These are phyloP conservation scores for Leccinum huronense DNA, from an alignment of 1,284 basidiomycete species.

Conservation along the genomic window DNA sequence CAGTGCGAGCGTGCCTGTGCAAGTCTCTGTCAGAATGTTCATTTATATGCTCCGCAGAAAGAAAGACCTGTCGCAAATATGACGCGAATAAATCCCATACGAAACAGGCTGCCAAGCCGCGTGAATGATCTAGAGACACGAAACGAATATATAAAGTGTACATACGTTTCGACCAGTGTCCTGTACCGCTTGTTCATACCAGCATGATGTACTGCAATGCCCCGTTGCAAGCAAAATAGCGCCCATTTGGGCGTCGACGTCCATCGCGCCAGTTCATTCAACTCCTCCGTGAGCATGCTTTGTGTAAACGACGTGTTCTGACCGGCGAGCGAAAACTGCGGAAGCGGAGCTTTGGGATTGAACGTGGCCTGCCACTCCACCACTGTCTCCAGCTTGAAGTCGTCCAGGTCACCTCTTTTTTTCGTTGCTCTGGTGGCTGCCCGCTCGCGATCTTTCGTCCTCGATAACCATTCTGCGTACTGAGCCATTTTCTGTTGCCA, in stretches of 20 bases:
- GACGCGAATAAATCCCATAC: constrained; percentile 59
- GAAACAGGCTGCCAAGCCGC: constrained; percentile 46
- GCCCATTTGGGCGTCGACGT: constrained; percentile 42
- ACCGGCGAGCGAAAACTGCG: constrained; percentile 59
- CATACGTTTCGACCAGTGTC: constrained; percentile 57
- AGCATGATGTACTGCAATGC: constrained; percentile 67
- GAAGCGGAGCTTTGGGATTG: constrained; percentile 54
- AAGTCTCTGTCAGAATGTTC: constrained; percentile 2
- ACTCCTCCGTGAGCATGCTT: constrained; percentile 49
- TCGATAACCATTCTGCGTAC: constrained; percentile 51
- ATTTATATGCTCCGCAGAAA: not conserved
- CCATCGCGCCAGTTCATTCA: constrained; percentile 42
- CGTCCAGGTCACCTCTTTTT: constrained; percentile 37
- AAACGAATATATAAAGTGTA: not conserved
- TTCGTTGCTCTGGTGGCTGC: constrained; percentile 38
- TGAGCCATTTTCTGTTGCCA: constrained; percentile 53
- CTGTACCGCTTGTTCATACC: constrained; percentile 68
- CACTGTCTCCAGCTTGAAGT: constrained; percentile 20
- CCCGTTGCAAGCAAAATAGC: constrained; percentile 49
- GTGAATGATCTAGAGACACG: not conserved
- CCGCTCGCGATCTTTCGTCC: constrained; percentile 46
- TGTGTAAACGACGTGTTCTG: constrained; percentile 43
- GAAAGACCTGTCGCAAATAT: constrained; percentile 59
- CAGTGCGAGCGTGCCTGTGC: constrained; percentile 60
- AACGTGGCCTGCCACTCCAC: constrained; percentile 53